phyloP scores from a whole-genome alignment of 169 alveolate species.

The Sarcocystis neurona region DNA sequence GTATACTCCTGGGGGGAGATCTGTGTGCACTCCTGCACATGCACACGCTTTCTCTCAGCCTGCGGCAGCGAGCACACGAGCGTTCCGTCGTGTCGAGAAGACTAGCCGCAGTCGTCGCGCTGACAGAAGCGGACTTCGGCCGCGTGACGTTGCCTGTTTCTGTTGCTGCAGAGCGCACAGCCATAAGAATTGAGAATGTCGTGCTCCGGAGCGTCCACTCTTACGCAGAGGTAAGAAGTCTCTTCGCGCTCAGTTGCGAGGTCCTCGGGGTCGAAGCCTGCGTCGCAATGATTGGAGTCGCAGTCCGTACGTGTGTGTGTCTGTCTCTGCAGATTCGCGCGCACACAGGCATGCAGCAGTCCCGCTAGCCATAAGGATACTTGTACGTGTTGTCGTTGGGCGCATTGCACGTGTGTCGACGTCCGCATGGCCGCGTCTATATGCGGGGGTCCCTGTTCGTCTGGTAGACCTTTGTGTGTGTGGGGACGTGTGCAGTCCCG shows the following conservation, averaged over 20 bases:
- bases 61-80: not conserved
- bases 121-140: too few species aligned
- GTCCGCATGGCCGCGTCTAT: too few species aligned
- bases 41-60: not conserved
- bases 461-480: too few species aligned
- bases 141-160: not conserved
- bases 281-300: too few species aligned
- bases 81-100: not conserved
- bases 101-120: not conserved
- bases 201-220: conserved; percentile 30
- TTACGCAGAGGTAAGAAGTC: conserved; percentile 14
- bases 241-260: too few species aligned
- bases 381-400: too few species aligned
- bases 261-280: too few species aligned
- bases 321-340: not conserved
- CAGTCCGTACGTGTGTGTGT: not conserved
- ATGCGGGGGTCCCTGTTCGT: too few species aligned
- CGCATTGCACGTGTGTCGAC: too few species aligned
- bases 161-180: not conserved
- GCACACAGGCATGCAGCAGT: not conserved
- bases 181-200: conserved; percentile 14
- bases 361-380: too few species aligned
- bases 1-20: too few species aligned
- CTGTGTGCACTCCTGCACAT: not conserved
- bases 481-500: too few species aligned